Conservation (phyloP, 1,284 basidiomycete species). For the Phenoliferia sp. region DNA sequence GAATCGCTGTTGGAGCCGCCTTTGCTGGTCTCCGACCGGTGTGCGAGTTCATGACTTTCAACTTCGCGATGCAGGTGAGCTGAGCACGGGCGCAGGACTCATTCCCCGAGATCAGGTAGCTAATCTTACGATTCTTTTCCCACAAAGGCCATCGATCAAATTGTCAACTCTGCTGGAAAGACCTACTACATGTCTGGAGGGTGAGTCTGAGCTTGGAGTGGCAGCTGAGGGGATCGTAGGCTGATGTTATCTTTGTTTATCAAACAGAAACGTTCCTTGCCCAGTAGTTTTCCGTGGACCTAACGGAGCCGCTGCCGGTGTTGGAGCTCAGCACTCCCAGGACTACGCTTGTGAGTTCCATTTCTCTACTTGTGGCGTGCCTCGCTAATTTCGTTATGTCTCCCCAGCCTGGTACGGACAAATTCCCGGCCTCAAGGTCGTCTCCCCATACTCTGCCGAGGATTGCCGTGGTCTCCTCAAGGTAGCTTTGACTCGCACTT, state of each 20-base stretch:
- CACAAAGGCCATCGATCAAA: constrained; percentile 89
- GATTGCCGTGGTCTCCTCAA: constrained; percentile 98
- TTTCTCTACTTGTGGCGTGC: neutral
- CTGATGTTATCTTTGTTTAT: neutral
- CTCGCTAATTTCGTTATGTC: neutral
- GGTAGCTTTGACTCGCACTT: constrained; percentile 45
- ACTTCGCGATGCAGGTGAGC: constrained; percentile 77
- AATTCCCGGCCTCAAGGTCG: constrained; percentile 93
- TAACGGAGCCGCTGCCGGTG: constrained; percentile 96
- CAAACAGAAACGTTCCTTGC: constrained; percentile 56
- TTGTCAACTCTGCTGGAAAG: constrained; percentile 99
- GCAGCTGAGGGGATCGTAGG: neutral
- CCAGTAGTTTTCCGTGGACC: constrained; percentile 99
- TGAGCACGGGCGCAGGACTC: constrained; percentile 8
- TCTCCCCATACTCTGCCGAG: constrained; percentile 94
- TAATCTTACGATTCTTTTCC: neutral
- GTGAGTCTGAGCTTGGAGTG: constrained; percentile 54
- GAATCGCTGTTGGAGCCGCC: constrained; percentile 91
- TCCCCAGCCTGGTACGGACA: constrained; percentile 89
- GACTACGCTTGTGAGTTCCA: constrained; percentile 45
- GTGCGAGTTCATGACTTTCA: constrained; percentile 99
- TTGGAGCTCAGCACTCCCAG: constrained; percentile 65
- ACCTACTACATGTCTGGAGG: constrained; percentile 99
- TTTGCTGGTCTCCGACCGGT: constrained; percentile 90
- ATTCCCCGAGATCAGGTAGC: neutral